These are phyloP conservation scores for Buddleja alternifolia DNA, from an alignment of 257 asterid genomes.

Conservation along the genomic window DNA sequence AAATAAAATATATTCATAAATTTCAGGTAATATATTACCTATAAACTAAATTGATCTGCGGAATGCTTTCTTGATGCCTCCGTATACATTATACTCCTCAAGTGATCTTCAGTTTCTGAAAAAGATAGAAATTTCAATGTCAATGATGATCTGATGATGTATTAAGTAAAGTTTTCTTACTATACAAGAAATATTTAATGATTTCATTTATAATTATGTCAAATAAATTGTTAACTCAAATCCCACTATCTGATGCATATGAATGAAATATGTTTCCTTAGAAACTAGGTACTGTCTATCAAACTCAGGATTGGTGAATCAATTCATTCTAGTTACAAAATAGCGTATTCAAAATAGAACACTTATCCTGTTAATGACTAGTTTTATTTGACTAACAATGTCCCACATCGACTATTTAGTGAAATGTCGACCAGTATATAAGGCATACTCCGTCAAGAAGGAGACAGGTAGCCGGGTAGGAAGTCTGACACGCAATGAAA, in stretches of 20 bases:
- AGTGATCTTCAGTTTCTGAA: no score
- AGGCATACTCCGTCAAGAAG: background rate
- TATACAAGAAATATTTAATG: background rate
- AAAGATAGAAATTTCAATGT: no score
- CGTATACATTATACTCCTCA: no score
- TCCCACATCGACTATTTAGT: conserved; percentile 1
- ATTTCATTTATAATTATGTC: background rate
- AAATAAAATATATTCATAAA: no score
- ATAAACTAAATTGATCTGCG: no score
- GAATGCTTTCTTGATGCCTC: no score
- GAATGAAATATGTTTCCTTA: background rate
- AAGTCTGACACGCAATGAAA: background rate
- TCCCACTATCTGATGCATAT: background rate
- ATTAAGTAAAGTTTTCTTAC: no score
- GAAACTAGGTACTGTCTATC: background rate
- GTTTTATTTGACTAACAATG: background rate
- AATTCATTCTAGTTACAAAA: background rate
- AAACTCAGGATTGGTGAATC: background rate
- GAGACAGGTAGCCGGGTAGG: background rate
- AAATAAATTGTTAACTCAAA: background rate
- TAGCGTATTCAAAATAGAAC: no score
- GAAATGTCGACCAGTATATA: background rate
- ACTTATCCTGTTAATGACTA: background rate
- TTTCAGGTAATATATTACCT: no score
- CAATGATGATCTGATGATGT: no score